phyloP scores from a whole-genome alignment of 495 filamentous ascomycete species.

The Lasiosphaeria hispida region DNA sequence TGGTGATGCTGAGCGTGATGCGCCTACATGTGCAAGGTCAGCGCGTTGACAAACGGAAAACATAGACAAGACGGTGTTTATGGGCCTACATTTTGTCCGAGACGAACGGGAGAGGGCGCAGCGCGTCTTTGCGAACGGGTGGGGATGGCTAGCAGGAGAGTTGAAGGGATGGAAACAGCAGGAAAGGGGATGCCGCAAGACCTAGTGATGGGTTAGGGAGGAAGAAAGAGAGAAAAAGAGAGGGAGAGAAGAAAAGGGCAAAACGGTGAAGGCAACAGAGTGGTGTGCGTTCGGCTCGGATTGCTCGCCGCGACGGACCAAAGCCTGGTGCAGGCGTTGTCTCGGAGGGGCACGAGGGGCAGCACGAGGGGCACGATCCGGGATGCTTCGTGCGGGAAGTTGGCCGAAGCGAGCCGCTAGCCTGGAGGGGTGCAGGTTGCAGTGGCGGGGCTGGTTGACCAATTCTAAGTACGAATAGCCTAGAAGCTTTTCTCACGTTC shows the following conservation, averaged over 20 bases:
- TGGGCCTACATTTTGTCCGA: not conserved
- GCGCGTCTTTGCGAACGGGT: too few species aligned
- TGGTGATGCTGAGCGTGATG: conserved; percentile 64
- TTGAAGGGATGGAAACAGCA: too few species aligned
- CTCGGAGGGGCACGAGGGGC: conserved; percentile 7
- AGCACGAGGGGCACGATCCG: conserved; percentile 9
- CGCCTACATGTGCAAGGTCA: conserved; percentile 20
- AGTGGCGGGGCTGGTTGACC: not conserved
- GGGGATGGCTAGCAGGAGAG: too few species aligned
- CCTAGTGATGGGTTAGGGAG: not conserved
- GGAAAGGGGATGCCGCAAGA: too few species aligned
- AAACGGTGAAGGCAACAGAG: not conserved
- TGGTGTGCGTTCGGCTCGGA: not conserved
- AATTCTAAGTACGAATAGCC: not conserved
- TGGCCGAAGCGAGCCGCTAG: conserved; percentile 8
- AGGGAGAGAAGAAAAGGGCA: not conserved
- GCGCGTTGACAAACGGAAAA: not conserved
- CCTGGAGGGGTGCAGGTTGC: not conserved
- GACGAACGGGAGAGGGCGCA: too few species aligned
- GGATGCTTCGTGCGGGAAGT: not conserved
- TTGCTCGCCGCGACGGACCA: not conserved
- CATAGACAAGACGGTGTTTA: not conserved
- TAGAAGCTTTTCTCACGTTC: conserved; percentile 2
- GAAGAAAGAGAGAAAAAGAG: not conserved
- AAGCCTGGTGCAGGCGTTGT: conserved; percentile 1